Evolutionary conservation across 2,329 filamentous ascomycete species (phyloP), one percentile per base, ranked within the genome.

Genomic region (Calcarisporium arbuscula): DNA sequence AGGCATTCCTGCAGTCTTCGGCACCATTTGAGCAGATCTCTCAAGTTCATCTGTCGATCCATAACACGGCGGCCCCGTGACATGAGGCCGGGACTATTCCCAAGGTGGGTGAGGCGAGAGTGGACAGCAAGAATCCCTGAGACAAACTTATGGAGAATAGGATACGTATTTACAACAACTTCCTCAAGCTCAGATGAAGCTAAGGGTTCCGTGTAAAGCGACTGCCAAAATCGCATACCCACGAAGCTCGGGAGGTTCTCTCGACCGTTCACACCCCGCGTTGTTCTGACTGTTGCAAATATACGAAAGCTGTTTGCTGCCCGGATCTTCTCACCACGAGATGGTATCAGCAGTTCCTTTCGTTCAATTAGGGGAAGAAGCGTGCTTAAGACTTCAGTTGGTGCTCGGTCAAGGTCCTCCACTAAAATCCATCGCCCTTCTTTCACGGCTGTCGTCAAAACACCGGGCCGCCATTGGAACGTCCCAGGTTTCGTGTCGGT

Each of bases 401-500:
- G 92, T 9, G 92, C 92, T 42, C 90, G 80, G 55, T 98, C 89
- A 26, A 99, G 71, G 58, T 99, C 94, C 59, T 99, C 94, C 39
- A 99, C 94, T 45, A 98, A 70, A 6, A 98, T 85, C 94, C 92
- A 98, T 51, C 90, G 76, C 12, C 92, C 94, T 65, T 98, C 90
- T 52, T 76, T 82, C 4, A 96, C 88, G 22, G 94, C 94, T 19
- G 87, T 94, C 0, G 92, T 95, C 47, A 99, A 67, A 15, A 96
- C 85, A 61, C 92, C 92, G 4, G 92, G 78, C 40, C 85, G 79
- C 92, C 92, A 99, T 32, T 77, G 76, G 55, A 98, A 98, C 8
- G 85, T 89, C 2, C 89, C 89, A 2, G 88, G 89, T 41, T 82
- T 84, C 12, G 83, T 77, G 38, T 88, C 89, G 16, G 88, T 92